Base-by-base conservation (phyloP, 352 stramenopile genomes). In the Pythium folliculosum region DNA sequence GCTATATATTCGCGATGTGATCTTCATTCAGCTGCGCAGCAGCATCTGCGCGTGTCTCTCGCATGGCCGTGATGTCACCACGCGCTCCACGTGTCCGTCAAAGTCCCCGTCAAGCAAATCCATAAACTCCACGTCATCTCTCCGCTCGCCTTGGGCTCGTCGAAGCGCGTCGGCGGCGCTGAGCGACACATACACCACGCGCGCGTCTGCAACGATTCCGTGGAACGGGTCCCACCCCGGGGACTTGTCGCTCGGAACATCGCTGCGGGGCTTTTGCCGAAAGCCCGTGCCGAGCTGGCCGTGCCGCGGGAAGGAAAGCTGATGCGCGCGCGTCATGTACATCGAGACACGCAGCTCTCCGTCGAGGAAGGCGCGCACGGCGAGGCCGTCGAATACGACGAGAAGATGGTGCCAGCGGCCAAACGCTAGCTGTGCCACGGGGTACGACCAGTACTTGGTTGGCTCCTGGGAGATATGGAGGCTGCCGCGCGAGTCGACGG, bases 151-250 rank as follows among this genome's bases (percentile, higher is more conserved):
- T n/a, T 12, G 40, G 3, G 40, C 40, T 19, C 5, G 40, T 5
- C 40, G 40, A 16, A 10, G 45, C n/a, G 37, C 38, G 19, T 62
- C 55, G 22, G 35, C 12, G 16, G 37, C 16, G 17, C 55, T 51
- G 5, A 62, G 6, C 55, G 37, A 37, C 7, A 17, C 47, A 25
- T 60, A 5, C 45, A 40, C 23, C 55, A 74, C 43, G 38, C 68
- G 19, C 43, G 27, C 16, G 19, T 60, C n/a, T 30, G 70, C 55
- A 44, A 65, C 38, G 50, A 67, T 23, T 25, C 52, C 40, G 22
- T 71, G 27, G 37, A 47, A 37, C 55, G 62, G 27, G n/a, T 68
- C 27, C 56, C 50, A 30, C 21, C 49, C 23, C 5, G 16, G 4
- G 40, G 12, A 5, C 12, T 47, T 12, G 40, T 47, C 40, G 12